phyloP scores from a whole-genome alignment of 192 early-diverging fungal genomes.

The Podila epicladia region DNA sequence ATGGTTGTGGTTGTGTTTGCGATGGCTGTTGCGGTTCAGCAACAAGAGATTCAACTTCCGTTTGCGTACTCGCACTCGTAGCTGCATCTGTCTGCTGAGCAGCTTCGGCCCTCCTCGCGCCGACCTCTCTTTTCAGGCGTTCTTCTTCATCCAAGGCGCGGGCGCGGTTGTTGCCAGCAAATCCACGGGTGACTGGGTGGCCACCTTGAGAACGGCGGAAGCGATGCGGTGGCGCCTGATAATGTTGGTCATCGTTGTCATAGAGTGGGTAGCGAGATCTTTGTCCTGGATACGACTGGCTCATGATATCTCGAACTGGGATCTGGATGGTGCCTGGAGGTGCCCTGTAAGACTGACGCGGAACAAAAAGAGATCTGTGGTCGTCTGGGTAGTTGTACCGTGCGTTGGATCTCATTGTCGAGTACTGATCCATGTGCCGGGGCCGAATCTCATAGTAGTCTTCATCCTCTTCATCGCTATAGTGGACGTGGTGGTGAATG shows the following conservation, averaged over 20 bases:
- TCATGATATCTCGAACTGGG: not conserved
- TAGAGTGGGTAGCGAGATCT: not conserved
- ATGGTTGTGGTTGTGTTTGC: too few relatives aligned
- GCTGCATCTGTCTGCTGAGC: not conserved
- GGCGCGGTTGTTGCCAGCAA: not conserved
- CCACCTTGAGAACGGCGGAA: not conserved
- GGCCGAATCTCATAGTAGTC: not conserved
- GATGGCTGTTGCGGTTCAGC: too few relatives aligned
- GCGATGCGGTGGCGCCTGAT: not conserved
- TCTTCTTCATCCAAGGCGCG: not conserved
- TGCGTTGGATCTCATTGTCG: not conserved
- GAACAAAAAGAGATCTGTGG: not conserved
- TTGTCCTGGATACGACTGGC: not conserved
- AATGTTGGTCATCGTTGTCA: not conserved
- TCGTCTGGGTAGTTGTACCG: not conserved
- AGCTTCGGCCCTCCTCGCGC: not conserved
- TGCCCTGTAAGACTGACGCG: not conserved
- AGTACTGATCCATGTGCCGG: not conserved
- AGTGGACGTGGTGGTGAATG: conserved; percentile 40
- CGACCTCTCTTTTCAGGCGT: not conserved
- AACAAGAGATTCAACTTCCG: too few relatives aligned
- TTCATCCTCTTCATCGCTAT: conserved; percentile 1
- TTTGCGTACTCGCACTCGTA: not conserved
- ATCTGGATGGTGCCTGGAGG: not conserved
- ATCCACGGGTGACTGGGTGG: not conserved